Evolutionary conservation across 768 basidiomycete species (phyloP).

Genomic region (Artomyces pyxidatus): DNA sequence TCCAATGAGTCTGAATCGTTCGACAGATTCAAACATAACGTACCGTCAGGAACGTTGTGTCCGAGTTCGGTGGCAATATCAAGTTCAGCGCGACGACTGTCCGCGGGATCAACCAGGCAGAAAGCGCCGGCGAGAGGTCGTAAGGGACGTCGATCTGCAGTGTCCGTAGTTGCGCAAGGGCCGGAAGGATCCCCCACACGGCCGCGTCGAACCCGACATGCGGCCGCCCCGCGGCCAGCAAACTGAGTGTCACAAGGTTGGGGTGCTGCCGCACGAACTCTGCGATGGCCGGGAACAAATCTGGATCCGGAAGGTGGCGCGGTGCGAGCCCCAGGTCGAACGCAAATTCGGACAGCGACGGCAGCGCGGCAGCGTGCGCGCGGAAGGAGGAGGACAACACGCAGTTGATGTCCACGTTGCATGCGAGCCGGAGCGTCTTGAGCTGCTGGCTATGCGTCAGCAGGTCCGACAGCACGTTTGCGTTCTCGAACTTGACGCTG

Average conservation of each 20-base stretch:
- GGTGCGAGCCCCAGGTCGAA: conserved; percentile 27
- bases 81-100: conserved; percentile 38
- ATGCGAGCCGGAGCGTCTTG: conserved; percentile 49
- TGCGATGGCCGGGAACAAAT: conserved; percentile 61
- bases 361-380: conserved; percentile 32
- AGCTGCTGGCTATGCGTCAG: conserved; percentile 54
- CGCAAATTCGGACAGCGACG: conserved; percentile 59
- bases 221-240: conserved; percentile 35
- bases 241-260: conserved; percentile 43
- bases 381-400: conserved; percentile 44
- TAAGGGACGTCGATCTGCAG: conserved; percentile 56
- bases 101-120: conserved; percentile 58
- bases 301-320: conserved; percentile 37
- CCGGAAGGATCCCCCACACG: conserved; percentile 64
- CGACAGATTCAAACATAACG: conserved; percentile 29
- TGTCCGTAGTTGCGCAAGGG: conserved; percentile 40
- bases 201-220: conserved; percentile 61
- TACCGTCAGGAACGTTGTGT: conserved; percentile 26
- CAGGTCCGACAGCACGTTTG: conserved; percentile 49
- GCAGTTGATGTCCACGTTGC: conserved; percentile 30
- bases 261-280: conserved; percentile 54
- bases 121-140: conserved; percentile 54
- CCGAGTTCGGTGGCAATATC: conserved; percentile 26
- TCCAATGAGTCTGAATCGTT: background rate
- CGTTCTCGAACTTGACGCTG: conserved; percentile 43